Percentiles rank a stretch among this genome's conserved stretches.
Conservation (phyloP, 352 stramenopile genomes). For the Globisporangium ultimum region DNA sequence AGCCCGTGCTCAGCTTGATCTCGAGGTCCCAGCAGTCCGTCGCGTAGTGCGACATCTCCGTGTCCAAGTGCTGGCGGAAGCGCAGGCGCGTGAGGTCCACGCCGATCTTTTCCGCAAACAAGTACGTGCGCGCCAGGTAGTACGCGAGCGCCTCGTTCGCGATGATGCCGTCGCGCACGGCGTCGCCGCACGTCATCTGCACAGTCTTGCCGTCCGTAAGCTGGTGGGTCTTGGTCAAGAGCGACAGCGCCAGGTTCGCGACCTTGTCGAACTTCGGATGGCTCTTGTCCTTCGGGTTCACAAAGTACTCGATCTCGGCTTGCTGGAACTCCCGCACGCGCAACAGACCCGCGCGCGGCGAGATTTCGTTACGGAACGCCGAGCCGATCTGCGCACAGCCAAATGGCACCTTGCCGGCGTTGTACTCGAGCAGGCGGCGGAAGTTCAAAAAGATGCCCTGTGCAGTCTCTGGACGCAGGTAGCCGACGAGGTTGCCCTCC, state of each 20-base stretch:
- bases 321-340: constrained; percentile 99
- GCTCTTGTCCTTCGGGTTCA: constrained; percentile 98
- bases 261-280: constrained; percentile 95
- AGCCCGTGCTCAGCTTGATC: constrained; percentile 97
- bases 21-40: constrained; percentile 99
- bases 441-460: constrained; percentile 99
- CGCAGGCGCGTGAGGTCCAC: constrained; percentile 94
- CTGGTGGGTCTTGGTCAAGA: constrained; percentile 95
- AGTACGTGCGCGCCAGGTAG: constrained; percentile 98
- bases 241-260: constrained; percentile 82
- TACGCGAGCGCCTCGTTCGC: constrained; percentile 99
- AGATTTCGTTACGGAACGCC: constrained; percentile 96
- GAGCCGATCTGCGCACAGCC: constrained; percentile 85
- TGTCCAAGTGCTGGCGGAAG: constrained; percentile 98
- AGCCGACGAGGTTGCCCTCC: constrained; percentile 95
- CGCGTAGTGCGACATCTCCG: constrained; percentile 99
- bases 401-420: constrained; percentile 91
- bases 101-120: constrained; percentile 94
- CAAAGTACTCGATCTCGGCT: constrained; percentile 99
- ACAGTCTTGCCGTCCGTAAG: constrained; percentile 96
- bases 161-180: constrained; percentile 92
- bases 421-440: constrained; percentile 96
- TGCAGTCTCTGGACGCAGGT: constrained; percentile 98
- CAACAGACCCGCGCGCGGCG: constrained; percentile 94
- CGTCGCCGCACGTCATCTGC: constrained; percentile 89